Conservation (phyloP, 305 asterid species). For the Solanum hybrid region DNA sequence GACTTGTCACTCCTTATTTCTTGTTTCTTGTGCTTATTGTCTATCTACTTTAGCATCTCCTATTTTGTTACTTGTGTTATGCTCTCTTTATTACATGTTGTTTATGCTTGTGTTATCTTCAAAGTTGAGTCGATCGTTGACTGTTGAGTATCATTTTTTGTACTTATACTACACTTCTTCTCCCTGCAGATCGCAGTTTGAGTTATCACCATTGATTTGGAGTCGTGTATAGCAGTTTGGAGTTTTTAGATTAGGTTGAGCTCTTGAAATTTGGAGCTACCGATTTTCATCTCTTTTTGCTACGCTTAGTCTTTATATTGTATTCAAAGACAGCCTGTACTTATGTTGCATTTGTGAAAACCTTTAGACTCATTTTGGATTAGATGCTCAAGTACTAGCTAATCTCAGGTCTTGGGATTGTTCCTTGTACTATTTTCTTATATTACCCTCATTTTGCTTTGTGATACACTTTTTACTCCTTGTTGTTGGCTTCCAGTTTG, state of each 20-base stretch:
- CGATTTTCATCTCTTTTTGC: not conserved
- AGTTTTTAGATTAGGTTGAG: not conserved
- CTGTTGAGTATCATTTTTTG: not conserved
- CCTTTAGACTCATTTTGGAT: not conserved
- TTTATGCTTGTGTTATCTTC: not conserved
- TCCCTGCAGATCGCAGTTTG: not conserved
- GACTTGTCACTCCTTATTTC: not conserved
- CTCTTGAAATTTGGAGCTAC: not conserved
- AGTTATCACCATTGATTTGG: not conserved
- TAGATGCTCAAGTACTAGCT: not conserved
- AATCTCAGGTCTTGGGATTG: not conserved
- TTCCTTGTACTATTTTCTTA: not conserved
- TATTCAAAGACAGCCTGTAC: not conserved
- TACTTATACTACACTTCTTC: not conserved
- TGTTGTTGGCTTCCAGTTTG: not conserved
- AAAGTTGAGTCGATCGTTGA: not conserved
- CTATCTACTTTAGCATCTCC: not conserved
- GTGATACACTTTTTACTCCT: not conserved
- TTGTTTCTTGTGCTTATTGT: not conserved
- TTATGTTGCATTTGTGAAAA: too few relatives aligned
- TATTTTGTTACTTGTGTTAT: not conserved
- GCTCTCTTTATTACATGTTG: not conserved
- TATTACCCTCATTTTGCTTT: not conserved
- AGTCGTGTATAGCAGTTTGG: not conserved
- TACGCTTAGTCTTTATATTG: not conserved